Evolutionary conservation across 805 yeast species (phyloP).

Genomic region (Saccharomycopsis sp.): DNA sequence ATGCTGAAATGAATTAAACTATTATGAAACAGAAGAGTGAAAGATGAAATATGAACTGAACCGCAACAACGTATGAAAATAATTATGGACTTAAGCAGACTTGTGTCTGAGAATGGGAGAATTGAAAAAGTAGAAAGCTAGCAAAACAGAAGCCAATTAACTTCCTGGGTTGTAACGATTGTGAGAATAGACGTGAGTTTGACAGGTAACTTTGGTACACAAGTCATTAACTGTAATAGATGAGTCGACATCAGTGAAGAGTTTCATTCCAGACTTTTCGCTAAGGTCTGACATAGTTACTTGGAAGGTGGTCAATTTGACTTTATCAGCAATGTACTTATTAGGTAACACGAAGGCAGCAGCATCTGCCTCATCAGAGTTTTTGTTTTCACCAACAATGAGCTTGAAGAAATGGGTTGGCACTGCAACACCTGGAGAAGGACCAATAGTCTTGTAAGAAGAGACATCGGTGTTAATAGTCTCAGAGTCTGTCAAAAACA

Average conservation of each 20-base stretch:
- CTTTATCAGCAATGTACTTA: constrained; percentile 7
- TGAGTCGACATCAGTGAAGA: constrained; percentile 10
- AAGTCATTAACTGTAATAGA: constrained; percentile 14
- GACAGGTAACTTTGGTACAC: constrained; percentile 17
- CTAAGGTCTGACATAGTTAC: constrained; percentile 8
- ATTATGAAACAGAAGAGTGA: too few relatives aligned
- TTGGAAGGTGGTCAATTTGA: constrained; percentile 14
- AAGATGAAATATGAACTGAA: background rate
- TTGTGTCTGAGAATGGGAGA: background rate
- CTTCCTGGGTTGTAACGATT: constrained; percentile 14
- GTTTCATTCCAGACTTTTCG: constrained; percentile 9
- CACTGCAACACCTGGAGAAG: constrained; percentile 49
- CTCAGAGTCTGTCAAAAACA: constrained; percentile 57
- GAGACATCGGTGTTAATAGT: constrained; percentile 51
- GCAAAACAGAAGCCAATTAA: background rate
- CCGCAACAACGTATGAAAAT: background rate
- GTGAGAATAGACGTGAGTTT: constrained; percentile 14
- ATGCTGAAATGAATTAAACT: too few relatives aligned
- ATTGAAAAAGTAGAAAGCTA: background rate
- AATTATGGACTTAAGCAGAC: background rate
- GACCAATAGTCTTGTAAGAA: constrained; percentile 70
- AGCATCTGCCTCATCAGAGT: constrained; percentile 13
- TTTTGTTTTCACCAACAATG: constrained; percentile 15
- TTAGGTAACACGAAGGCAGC: constrained; percentile 21
- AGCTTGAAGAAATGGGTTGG: constrained; percentile 24